Base-by-base conservation (phyloP, 2,329 filamentous ascomycete species). In the Claviceps humidiphila region DNA sequence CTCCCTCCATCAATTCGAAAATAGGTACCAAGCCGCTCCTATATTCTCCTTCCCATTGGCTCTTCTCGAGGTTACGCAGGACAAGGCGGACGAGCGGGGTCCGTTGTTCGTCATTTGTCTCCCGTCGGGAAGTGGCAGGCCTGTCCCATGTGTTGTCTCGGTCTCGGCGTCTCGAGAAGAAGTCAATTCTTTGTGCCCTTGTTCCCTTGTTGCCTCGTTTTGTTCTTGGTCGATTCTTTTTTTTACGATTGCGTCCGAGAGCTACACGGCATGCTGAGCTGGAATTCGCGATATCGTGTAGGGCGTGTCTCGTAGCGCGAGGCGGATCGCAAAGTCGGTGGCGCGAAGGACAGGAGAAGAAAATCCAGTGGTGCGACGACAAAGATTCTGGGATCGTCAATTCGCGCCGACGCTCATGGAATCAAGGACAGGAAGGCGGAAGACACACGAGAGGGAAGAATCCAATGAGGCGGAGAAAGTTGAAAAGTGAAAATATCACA, bases 21-120 rank as follows among this genome's bases (percentile, higher is more conserved):
- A 8, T 14, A 16, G 34, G 58, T 56, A 64, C 63, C 58, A 61
- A 63, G 58, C 65, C 64, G 55, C 58, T 66, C 63, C 66, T n/a
- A 38, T 43, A 41, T 24, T 20, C 38, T 26, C 30, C 1, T 11
- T 65, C 61, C 60, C 61, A 64, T 64, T 64, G 63, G 63, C 45
- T 51, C 48, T 51, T 17, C 45, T 51, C 24, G 51, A 56, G 57
- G 63, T 65, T 65, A 64, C 63, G 61, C 63, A 64, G 58, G 57
- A 58, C 55, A 55, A 34, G 56, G 57, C 20, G 58, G 58, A 58
- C 55, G 59, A 54, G 30, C 30, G 30, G 30, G 30, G 30, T 34
- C 30, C 30, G 30, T 55, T 61, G 60, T 60, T 61, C 59, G 56
- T 63, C 60, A 63, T 64, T 59, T 64, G 60, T 26, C 53, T 47